Evolutionary conservation across 2,329 filamentous ascomycete species (phyloP).

Genomic region (Paecilomyces variotii): DNA sequence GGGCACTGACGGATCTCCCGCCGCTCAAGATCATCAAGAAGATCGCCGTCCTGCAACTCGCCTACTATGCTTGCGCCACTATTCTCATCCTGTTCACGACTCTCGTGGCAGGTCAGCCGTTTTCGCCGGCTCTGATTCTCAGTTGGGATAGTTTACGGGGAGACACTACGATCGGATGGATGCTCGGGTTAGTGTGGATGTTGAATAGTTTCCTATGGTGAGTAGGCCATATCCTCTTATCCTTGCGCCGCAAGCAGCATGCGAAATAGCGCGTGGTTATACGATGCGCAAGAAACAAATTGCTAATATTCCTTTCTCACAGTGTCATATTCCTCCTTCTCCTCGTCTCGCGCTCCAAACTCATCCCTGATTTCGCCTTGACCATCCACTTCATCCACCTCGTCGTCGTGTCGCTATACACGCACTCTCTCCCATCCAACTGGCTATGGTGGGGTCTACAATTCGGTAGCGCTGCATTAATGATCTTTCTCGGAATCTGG

Average conservation of each 20-base stretch:
- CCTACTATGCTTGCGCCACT: conserved; percentile 56
- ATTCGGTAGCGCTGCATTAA: conserved; percentile 51
- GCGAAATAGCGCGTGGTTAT: not conserved
- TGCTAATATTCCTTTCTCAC: conserved; percentile 3
- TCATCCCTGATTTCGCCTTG: conserved; percentile 88
- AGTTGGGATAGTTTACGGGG: conserved; percentile 57
- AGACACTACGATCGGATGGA: conserved; percentile 64
- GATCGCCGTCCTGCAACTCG: conserved; percentile 56
- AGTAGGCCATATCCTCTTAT: conserved; percentile 25
- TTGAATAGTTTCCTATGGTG: conserved; percentile 58
- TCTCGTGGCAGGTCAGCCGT: conserved; percentile 54
- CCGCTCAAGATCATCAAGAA: conserved; percentile 60
- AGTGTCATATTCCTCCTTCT: conserved; percentile 79
- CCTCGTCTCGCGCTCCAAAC: conserved; percentile 79
- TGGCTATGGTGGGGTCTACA: conserved; percentile 80
- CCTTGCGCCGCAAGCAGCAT: not conserved
- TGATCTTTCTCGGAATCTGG: conserved; percentile 74
- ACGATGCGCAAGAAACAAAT: not conserved
- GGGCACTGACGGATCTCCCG: conserved; percentile 58
- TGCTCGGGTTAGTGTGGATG: conserved; percentile 59
- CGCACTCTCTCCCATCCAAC: conserved; percentile 65
- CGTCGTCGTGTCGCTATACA: conserved; percentile 68
- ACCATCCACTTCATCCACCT: conserved; percentile 82
- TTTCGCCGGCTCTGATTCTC: conserved; percentile 52
- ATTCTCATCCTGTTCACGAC: conserved; percentile 60